phyloP scores from a whole-genome alignment of 2,329 filamentous ascomycete species.

The Verticillium longisporum region DNA sequence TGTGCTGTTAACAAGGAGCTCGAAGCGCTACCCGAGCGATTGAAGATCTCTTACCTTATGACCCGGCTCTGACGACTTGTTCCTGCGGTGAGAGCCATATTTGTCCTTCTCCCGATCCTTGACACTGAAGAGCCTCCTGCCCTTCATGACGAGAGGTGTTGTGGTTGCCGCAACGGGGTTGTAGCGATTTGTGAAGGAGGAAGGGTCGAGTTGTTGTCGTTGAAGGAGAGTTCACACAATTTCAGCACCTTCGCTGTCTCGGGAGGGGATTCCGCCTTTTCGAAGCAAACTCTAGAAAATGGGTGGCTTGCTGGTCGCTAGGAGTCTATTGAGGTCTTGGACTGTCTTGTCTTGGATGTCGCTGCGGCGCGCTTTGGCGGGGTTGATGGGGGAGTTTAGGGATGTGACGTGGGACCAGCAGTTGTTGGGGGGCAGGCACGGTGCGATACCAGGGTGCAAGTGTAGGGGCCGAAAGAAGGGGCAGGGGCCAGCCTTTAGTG shows the following conservation, averaged over 20 bases:
- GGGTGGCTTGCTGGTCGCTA: background rate
- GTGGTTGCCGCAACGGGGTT: background rate
- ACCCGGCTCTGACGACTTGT: slow-evolving; percentile 42
- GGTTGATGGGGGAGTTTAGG: background rate
- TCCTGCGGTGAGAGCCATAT: slow-evolving; percentile 43
- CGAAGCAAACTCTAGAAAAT: background rate
- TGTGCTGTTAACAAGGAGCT: background rate
- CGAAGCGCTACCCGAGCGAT: slow-evolving; percentile 25
- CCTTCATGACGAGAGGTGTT: slow-evolving; percentile 38
- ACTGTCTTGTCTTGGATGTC: background rate
- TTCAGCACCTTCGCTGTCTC: background rate
- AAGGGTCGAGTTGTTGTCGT: background rate
- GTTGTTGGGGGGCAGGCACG: background rate
- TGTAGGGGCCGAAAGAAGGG: background rate
- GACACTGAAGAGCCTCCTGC: slow-evolving; percentile 62
- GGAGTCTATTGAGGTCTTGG: background rate
- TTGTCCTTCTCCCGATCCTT: slow-evolving; percentile 59
- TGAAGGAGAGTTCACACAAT: background rate
- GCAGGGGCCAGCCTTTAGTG: background rate
- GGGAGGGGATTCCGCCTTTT: background rate
- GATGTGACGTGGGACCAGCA: background rate
- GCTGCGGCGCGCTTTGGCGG: background rate
- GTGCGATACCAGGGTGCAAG: background rate
- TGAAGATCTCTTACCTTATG: background rate
- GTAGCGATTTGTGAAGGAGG: background rate